A percentile compares a stretch with the other conserved stretches of the same genome.
These are phyloP conservation scores for Filosporella fistucella DNA, from an alignment of 495 filamentous ascomycete species.

Conservation along the genomic window DNA sequence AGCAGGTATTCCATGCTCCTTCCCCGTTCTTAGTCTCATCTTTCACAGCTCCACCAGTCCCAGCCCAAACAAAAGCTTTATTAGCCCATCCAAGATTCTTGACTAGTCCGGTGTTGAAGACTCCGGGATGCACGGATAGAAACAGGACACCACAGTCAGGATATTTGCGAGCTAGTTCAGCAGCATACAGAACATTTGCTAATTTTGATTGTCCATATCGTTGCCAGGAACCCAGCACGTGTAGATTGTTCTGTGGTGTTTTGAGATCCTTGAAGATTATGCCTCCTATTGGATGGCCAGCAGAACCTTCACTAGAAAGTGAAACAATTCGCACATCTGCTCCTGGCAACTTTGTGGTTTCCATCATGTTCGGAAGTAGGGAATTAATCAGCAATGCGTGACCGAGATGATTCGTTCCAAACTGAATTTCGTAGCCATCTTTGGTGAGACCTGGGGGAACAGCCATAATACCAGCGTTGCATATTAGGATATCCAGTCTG, in stretches of 20 bases:
- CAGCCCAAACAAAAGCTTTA: not conserved
- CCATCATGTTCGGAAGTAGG: constrained; percentile 51
- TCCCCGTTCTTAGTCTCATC: constrained; percentile 1
- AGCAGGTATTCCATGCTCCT: constrained; percentile 24
- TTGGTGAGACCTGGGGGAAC: constrained; percentile 38
- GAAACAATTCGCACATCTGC: constrained; percentile 40
- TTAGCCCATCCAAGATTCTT: not conserved
- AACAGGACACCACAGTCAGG: constrained; percentile 42
- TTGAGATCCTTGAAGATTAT: constrained; percentile 36
- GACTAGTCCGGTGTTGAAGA: constrained; percentile 32
- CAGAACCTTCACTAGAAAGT: constrained; percentile 29
- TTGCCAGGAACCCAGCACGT: constrained; percentile 24
- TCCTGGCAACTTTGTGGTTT: constrained; percentile 28
- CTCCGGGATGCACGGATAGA: constrained; percentile 61
- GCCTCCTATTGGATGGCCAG: constrained; percentile 28
- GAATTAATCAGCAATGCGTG: constrained; percentile 64
- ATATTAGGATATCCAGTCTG: constrained; percentile 55
- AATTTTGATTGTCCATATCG: constrained; percentile 69
- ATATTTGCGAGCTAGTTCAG: constrained; percentile 53
- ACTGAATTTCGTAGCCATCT: constrained; percentile 64
- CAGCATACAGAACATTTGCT: constrained; percentile 61
- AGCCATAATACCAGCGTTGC: constrained; percentile 69
- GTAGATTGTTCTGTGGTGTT: constrained; percentile 26
- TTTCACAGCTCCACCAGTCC: constrained; percentile 1
- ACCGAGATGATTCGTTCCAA: constrained; percentile 67